A percentile compares a stretch with the other conserved stretches of the same genome.
Conservation (phyloP, 306 rosid genomes). For the Albizia julibrissin region DNA sequence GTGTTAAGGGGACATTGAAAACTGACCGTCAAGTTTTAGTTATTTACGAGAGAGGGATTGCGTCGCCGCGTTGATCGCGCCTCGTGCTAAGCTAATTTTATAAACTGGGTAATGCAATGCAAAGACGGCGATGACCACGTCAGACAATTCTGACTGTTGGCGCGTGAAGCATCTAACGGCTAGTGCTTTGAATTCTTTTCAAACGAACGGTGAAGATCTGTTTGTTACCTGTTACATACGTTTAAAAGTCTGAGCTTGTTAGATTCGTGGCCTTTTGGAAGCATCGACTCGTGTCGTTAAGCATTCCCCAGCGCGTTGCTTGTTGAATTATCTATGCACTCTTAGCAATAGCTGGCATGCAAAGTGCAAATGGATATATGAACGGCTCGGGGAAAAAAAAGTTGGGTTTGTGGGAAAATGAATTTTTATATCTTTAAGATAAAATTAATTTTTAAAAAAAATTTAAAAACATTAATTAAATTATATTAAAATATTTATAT, state of each 20-base stretch:
- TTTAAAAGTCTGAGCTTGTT: background rate
- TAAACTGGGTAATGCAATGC: background rate
- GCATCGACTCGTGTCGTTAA: background rate
- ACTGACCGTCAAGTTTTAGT: background rate
- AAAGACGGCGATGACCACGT: conserved; percentile 22
- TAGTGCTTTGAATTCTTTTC: background rate
- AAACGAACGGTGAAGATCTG: background rate
- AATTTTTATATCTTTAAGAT: background rate
- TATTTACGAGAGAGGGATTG: conserved; percentile 41
- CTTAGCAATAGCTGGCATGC: background rate
- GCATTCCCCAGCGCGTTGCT: background rate
- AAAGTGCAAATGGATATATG: background rate
- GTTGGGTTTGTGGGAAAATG: background rate
- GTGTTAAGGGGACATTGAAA: background rate
- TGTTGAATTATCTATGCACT: background rate
- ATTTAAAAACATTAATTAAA: too few relatives aligned
- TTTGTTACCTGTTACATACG: background rate
- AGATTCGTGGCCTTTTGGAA: conserved; percentile 2
- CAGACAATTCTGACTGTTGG: conserved; percentile 11
- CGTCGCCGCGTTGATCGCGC: conserved; percentile 57
- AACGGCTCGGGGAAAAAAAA: background rate
- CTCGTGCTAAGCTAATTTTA: conserved; percentile 28
- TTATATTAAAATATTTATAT: too few relatives aligned
- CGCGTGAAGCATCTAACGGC: conserved; percentile 23
- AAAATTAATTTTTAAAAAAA: too few relatives aligned